Conservation (phyloP, 108 stramenopile genomes). For the Cyclotella atomus region DNA sequence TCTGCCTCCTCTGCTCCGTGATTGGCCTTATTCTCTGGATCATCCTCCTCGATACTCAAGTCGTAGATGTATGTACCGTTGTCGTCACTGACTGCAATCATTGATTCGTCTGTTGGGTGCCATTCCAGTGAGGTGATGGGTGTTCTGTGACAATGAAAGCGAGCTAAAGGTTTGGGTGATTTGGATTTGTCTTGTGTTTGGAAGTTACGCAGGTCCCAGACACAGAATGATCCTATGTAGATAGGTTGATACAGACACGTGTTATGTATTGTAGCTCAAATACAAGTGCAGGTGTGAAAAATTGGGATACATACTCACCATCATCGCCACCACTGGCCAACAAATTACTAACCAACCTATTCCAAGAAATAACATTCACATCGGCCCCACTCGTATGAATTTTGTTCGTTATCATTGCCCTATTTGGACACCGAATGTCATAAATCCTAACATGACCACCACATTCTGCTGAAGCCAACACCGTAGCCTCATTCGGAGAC, state of each 20-base stretch:
- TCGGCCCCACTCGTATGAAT: slow-evolving; percentile 77
- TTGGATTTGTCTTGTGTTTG: slow-evolving; percentile 41
- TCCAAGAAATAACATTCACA: slow-evolving; percentile 98
- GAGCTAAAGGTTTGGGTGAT: slow-evolving; percentile 74
- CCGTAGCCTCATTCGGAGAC: slow-evolving; percentile 94
- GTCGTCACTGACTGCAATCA: slow-evolving; percentile 88
- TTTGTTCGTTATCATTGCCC: slow-evolving; percentile 84
- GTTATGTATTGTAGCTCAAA: neutral
- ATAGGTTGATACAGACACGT: neutral
- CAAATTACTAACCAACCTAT: slow-evolving; percentile 88
- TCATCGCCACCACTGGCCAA: slow-evolving; percentile 96
- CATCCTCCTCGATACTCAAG: slow-evolving; percentile 96
- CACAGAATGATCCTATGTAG: slow-evolving; percentile 50
- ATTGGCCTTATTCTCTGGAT: slow-evolving; percentile 18
- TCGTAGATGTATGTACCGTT: slow-evolving; percentile 95
- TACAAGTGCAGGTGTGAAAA: neutral
- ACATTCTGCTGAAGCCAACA: slow-evolving; percentile 89
- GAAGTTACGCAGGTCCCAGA: slow-evolving; percentile 96
- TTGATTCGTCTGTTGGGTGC: slow-evolving; percentile 97
- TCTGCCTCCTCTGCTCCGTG: slow-evolving; percentile 38
- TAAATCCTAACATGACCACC: slow-evolving; percentile 87
- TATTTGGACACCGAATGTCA: slow-evolving; percentile 84
- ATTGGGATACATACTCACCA: slow-evolving; percentile 68
- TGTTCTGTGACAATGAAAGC: slow-evolving; percentile 87
- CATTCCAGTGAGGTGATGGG: slow-evolving; percentile 96